Evolutionary conservation across 2,329 filamentous ascomycete genomes (phyloP).

Genomic region (Phyllosticta citrichinensis): DNA sequence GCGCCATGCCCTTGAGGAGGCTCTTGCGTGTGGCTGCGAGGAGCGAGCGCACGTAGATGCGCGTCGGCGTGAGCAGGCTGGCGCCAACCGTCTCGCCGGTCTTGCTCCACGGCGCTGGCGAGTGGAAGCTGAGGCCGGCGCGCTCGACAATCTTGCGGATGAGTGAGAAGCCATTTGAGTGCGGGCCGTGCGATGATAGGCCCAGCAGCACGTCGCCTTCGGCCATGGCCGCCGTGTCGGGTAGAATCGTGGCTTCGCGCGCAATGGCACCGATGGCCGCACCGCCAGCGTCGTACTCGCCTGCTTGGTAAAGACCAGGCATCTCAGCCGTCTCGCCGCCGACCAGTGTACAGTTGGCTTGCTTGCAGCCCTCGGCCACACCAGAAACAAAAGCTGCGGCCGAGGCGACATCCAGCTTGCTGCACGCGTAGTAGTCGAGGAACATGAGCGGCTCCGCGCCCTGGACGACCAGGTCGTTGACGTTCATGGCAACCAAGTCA

Average conservation of each 20-base stretch:
- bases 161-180: slow-evolving; percentile 98
- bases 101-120: slow-evolving; percentile 65
- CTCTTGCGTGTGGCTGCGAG: slow-evolving; percentile 52
- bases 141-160: slow-evolving; percentile 77
- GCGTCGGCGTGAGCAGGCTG: slow-evolving; percentile 76
- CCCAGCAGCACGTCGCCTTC: slow-evolving; percentile 79
- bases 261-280: slow-evolving; percentile 78
- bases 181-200: slow-evolving; percentile 73
- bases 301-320: slow-evolving; percentile 83
- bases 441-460: slow-evolving; percentile 93
- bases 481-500: slow-evolving; percentile 97
- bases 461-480: slow-evolving; percentile 94
- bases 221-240: slow-evolving; percentile 64
- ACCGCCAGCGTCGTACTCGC: slow-evolving; percentile 89
- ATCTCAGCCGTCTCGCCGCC: slow-evolving; percentile 97
- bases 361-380: slow-evolving; percentile 76
- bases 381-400: slow-evolving; percentile 84
- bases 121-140: slow-evolving; percentile 60
- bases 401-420: slow-evolving; percentile 66
- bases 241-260: slow-evolving; percentile 56
- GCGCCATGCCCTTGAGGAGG: slow-evolving; percentile 82
- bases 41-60: slow-evolving; percentile 82
- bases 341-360: slow-evolving; percentile 81
- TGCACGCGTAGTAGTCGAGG: slow-evolving; percentile 95
- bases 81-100: slow-evolving; percentile 53